Evolutionary conservation across 345 rosid genomes (phyloP).

Genomic region (Turnera subulata): DNA sequence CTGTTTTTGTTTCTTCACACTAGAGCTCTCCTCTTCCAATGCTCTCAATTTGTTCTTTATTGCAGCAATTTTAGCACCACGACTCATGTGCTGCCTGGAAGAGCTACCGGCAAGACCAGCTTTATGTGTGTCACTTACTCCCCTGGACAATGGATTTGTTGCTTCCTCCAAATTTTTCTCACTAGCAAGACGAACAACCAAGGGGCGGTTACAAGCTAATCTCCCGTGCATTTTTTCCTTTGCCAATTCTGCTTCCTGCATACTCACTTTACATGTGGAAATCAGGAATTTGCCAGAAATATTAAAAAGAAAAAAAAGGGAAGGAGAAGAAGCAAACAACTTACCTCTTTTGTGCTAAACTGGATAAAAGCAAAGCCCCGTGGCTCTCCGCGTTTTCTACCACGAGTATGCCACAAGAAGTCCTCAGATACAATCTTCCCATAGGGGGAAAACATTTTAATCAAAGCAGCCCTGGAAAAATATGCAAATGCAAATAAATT

Average conservation of each 20-base stretch:
- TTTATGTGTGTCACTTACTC: slow-evolving; percentile 35
- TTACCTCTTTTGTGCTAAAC: slow-evolving; percentile 77
- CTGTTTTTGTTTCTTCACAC: slow-evolving; percentile 62
- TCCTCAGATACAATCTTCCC: slow-evolving; percentile 87
- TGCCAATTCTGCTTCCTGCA: slow-evolving; percentile 93
- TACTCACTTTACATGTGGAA: slow-evolving; percentile 76
- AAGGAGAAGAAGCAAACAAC: slow-evolving; percentile 33
- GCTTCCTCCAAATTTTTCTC: slow-evolving; percentile 55
- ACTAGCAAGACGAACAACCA: slow-evolving; percentile 77
- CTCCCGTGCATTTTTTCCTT: slow-evolving; percentile 95
- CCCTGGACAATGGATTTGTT: slow-evolving; percentile 31
- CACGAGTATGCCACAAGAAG: slow-evolving; percentile 89
- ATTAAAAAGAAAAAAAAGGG: background rate
- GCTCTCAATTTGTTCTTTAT: slow-evolving; percentile 81
- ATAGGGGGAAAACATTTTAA: slow-evolving; percentile 86
- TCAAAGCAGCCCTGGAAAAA: slow-evolving; percentile 64
- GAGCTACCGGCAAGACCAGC: slow-evolving; percentile 34
- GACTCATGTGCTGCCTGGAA: slow-evolving; percentile 54
- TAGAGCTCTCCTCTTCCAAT: slow-evolving; percentile 55
- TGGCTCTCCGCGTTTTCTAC: slow-evolving; percentile 89
- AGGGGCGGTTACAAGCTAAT: slow-evolving; percentile 83
- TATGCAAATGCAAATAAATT: background rate
- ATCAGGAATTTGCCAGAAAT: slow-evolving; percentile 44
- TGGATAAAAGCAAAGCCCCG: slow-evolving; percentile 84
- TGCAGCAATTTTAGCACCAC: slow-evolving; percentile 74